Percentiles rank a stretch among this genome's conserved stretches.
Conservation (phyloP, 169 alveolate species). For the Plasmodium vinckei region DNA sequence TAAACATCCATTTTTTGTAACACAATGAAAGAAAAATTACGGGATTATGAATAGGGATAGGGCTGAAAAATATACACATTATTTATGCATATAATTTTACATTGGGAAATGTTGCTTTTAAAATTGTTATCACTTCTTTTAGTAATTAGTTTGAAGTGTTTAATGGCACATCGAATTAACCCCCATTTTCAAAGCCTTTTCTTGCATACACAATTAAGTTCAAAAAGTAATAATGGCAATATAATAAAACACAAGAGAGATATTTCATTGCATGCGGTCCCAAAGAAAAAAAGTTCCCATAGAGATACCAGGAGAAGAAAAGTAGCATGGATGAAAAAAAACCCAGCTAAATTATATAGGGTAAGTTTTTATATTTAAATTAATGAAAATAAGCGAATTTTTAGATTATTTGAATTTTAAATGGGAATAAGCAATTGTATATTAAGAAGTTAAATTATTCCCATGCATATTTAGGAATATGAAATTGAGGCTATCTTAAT, state of each 20-base stretch:
- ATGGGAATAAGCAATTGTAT: too few relatives aligned
- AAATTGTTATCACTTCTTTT: conserved; percentile 19
- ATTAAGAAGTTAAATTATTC: too few relatives aligned
- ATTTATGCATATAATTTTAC: conserved; percentile 17
- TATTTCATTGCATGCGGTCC: conserved; percentile 81
- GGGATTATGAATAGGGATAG: not conserved
- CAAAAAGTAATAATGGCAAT: conserved; percentile 5
- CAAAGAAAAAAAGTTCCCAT: conserved; percentile 87
- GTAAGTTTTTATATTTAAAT: conserved; percentile 24
- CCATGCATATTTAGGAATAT: too few relatives aligned
- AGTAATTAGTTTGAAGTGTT: conserved; percentile 13
- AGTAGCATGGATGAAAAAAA: conserved; percentile 88
- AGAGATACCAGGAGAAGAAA: conserved; percentile 84
- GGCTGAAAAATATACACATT: not conserved
- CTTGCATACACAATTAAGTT: conserved; percentile 38
- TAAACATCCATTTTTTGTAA: conserved; percentile 5
- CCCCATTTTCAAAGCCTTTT: conserved; percentile 24
- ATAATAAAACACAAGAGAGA: conserved; percentile 22
- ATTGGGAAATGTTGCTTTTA: conserved; percentile 41
- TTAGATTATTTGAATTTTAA: too few relatives aligned
- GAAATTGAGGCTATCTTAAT: too few relatives aligned
- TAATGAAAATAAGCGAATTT: too few relatives aligned
- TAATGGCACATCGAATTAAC: conserved; percentile 16
- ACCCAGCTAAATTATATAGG: conserved; percentile 80
- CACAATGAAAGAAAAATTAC: conserved; percentile 6